Evolutionary conservation across 495 filamentous ascomycete genomes (phyloP).

Genomic region (Tetracladium setigerum): DNA sequence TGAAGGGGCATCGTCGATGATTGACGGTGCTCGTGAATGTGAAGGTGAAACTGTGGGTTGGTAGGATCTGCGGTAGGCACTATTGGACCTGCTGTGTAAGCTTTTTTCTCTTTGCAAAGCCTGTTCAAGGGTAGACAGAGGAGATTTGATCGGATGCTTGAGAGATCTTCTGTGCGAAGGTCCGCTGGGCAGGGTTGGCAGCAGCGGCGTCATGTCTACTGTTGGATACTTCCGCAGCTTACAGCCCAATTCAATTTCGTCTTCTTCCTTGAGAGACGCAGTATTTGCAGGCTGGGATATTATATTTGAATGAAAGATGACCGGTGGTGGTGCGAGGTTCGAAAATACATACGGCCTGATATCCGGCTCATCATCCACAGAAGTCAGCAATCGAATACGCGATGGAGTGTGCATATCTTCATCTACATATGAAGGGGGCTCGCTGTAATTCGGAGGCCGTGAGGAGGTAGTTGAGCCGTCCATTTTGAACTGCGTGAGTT

Average conservation of each 20-base stretch:
- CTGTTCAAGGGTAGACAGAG: conserved; percentile 18
- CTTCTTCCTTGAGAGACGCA: conserved; percentile 25
- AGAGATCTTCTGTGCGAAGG: conserved; percentile 34
- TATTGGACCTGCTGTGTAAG: conserved; percentile 28
- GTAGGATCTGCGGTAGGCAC: conserved; percentile 31
- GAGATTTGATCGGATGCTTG: conserved; percentile 9
- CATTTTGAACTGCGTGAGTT: conserved; percentile 25
- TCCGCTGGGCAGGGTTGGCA: conserved; percentile 38
- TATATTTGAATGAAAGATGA: conserved; percentile 13
- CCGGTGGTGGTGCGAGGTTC: conserved; percentile 5
- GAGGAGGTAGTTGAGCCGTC: conserved; percentile 32
- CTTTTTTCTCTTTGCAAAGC: conserved; percentile 21
- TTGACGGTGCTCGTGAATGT: conserved; percentile 31
- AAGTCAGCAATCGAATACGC: conserved; percentile 43
- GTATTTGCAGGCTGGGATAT: conserved; percentile 20
- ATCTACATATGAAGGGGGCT: conserved; percentile 40
- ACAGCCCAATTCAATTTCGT: conserved; percentile 28
- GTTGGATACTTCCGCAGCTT: conserved; percentile 35
- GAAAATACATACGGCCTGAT: conserved; percentile 18
- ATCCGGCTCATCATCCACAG: conserved; percentile 34
- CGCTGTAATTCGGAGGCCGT: conserved; percentile 30
- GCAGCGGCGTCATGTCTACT: conserved; percentile 18
- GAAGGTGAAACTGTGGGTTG: conserved; percentile 41
- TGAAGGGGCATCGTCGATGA: conserved; percentile 34
- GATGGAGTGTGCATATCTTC: conserved; percentile 34